Conservation (phyloP, 495 filamentous ascomycete genomes). For the Glarea lozoyensis region DNA sequence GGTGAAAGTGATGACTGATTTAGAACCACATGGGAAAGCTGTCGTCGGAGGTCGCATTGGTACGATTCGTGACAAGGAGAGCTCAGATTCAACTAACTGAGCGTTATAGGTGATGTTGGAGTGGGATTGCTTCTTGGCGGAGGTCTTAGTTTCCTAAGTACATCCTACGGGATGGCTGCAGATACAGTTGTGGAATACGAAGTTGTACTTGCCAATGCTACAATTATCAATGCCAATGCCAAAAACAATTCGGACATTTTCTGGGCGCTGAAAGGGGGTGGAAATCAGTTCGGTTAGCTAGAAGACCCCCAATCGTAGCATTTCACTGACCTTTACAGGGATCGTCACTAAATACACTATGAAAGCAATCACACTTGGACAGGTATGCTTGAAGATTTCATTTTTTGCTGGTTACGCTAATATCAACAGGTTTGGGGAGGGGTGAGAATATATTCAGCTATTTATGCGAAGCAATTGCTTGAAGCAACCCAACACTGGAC, state of each 20-base stretch:
- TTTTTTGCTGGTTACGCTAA: background rate
- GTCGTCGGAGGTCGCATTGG: constrained; percentile 12
- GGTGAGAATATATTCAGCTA: constrained; percentile 4
- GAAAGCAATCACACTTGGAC: constrained; percentile 26
- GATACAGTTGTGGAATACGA: constrained; percentile 37
- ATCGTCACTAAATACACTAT: constrained; percentile 44
- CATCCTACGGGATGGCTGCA: constrained; percentile 33
- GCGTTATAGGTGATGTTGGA: constrained; percentile 30
- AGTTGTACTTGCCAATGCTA: constrained; percentile 41
- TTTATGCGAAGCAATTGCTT: background rate
- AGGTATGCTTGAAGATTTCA: constrained; percentile 1
- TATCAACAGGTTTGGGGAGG: constrained; percentile 9
- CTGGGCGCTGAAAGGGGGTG: constrained; percentile 45
- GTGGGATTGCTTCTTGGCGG: constrained; percentile 40
- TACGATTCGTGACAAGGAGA: background rate
- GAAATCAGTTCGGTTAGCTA: constrained; percentile 37
- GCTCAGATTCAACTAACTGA: background rate
- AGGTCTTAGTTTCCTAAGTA: constrained; percentile 33
- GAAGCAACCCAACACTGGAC: constrained; percentile 17
- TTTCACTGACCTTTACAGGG: background rate
- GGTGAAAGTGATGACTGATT: constrained; percentile 1
- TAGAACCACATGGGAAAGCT: constrained; percentile 4
- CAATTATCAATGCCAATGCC: constrained; percentile 37
- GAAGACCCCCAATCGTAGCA: background rate
- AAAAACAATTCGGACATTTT: constrained; percentile 36